Conservation (phyloP, 129 eudicot genomes). For the Escallonia rubra region DNA sequence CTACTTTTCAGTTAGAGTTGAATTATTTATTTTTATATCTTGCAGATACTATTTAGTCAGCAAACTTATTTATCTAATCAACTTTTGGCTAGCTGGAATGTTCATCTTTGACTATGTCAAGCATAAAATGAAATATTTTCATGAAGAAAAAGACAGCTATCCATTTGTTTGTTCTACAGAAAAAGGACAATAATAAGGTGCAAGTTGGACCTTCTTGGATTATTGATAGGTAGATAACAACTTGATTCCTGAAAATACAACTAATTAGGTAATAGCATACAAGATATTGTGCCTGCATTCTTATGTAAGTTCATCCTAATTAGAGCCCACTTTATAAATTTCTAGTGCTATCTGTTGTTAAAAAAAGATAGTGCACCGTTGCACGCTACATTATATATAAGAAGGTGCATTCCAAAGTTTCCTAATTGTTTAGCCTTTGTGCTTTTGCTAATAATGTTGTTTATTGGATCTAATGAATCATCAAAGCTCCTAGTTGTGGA, state of each 20-base stretch:
- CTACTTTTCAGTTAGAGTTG: background rate
- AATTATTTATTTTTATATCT: background rate
- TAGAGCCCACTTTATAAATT: no score
- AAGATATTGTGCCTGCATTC: no score
- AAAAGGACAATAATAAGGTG: background rate
- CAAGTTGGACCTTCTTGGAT: background rate
- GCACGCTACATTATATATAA: no score
- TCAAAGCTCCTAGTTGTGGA: background rate
- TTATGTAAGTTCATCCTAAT: no score
- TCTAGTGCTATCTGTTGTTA: no score
- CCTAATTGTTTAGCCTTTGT: no score
- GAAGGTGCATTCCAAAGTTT: background rate
- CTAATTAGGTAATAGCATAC: no score
- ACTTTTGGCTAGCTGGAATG: background rate
- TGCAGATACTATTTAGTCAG: background rate
- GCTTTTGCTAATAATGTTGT: background rate
- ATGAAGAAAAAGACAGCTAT: no score
- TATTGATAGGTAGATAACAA: background rate
- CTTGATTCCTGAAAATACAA: no score
- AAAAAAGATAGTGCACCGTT: no score
- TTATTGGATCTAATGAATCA: background rate
- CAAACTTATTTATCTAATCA: background rate
- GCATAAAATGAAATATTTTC: background rate
- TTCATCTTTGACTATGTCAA: background rate
- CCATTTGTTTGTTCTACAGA: background rate